Conservation (phyloP, 176 grass and related monocot species). For the Chrysopogon serrulatus region DNA sequence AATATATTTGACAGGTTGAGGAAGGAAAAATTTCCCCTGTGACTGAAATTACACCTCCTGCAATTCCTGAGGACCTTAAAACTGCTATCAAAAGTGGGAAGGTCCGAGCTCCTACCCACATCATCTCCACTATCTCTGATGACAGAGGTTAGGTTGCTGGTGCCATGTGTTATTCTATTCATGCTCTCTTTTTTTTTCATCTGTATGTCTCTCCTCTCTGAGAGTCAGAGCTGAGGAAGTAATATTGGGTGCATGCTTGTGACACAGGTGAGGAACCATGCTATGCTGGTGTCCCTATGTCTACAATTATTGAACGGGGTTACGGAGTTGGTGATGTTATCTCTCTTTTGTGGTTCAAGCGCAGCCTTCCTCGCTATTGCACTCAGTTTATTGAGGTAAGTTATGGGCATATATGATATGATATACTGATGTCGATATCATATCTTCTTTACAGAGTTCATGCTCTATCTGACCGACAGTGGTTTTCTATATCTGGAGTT, state of each 20-base stretch:
- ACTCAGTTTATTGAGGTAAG: constrained; percentile 98
- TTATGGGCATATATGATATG: constrained; percentile 16
- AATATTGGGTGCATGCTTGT: constrained; percentile 19
- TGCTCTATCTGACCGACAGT: not conserved
- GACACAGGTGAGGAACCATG: constrained; percentile 92
- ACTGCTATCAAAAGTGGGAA: constrained; percentile 96
- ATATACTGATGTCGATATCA: not conserved
- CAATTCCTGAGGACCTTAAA: constrained; percentile 94
- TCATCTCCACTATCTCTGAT: constrained; percentile 99
- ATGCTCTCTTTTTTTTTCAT: not conserved
- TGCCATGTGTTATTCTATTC: constrained; percentile 11
- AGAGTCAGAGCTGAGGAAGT: not conserved
- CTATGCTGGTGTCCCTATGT: constrained; percentile 98
- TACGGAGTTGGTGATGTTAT: constrained; percentile 99
- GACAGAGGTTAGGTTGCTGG: constrained; percentile 84
- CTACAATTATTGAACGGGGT: constrained; percentile 89
- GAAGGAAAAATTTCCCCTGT: constrained; percentile 87
- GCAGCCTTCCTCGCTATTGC: constrained; percentile 96
- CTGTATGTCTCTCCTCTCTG: not conserved
- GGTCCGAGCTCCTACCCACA: constrained; percentile 95
- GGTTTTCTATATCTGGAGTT: not conserved
- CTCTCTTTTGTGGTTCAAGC: constrained; percentile 99
- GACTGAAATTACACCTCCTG: constrained; percentile 79
- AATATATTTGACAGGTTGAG: constrained; percentile 55
- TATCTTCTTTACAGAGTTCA: not conserved